phyloP scores from a whole-genome alignment of 148 eudicot species.

The Bassia scoparia region DNA sequence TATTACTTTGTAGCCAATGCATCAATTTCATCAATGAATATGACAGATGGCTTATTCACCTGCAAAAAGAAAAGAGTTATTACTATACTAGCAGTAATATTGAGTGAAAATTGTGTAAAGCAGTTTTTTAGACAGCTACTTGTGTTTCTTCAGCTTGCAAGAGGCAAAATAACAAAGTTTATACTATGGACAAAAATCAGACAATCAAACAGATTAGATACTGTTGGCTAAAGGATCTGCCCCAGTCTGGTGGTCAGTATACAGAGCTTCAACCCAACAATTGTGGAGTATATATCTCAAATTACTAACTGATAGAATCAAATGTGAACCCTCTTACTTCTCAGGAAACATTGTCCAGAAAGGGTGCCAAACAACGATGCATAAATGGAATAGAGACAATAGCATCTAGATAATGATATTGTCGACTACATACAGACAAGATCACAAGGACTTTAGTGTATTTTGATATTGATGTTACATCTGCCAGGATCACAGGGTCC shows the following conservation, averaged over 20 bases:
- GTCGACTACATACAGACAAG: not conserved
- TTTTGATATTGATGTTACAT: not conserved
- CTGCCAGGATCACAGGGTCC: not conserved
- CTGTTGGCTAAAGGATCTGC: not conserved
- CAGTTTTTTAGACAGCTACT: not conserved
- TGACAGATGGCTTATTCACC: constrained; percentile 93
- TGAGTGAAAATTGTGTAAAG: not conserved
- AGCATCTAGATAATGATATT: not conserved
- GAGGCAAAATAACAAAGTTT: not conserved
- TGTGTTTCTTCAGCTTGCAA: not conserved
- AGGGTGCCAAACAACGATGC: not conserved
- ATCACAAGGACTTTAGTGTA: no score
- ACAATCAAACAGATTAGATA: not conserved
- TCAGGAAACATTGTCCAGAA: not conserved
- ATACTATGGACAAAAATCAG: not conserved
- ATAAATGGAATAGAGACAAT: not conserved
- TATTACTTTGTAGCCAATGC: constrained; percentile 78
- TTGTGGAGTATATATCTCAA: not conserved
- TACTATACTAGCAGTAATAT: not conserved
- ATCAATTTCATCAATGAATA: constrained; percentile 93
- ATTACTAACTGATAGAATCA: not conserved
- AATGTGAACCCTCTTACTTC: not conserved
- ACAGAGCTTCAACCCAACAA: not conserved
- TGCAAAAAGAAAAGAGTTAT: constrained; percentile 29
- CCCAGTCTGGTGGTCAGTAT: not conserved